Percentiles rank a stretch among this genome's conserved stretches.
phyloP scores from a whole-genome alignment of 805 yeast genomes.

The Yarrowia hollandica region DNA sequence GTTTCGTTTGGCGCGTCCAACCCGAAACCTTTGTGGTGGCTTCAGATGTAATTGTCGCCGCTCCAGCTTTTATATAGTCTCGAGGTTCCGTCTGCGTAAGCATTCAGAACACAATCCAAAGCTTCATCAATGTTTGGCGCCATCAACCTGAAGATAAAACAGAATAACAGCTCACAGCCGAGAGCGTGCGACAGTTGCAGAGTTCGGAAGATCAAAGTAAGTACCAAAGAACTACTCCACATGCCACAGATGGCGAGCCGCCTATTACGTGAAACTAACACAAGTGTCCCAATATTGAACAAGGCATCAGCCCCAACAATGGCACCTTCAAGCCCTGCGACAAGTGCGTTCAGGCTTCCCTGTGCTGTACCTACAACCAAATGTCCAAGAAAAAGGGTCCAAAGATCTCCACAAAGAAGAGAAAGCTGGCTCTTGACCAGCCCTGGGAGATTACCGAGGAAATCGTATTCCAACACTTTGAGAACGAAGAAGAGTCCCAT shows the following conservation, averaged over 20 bases:
- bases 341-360: conserved; percentile 16
- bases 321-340: conserved; percentile 25
- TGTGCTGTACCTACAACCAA: conserved; percentile 22
- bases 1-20: conserved; percentile 22
- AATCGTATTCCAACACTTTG: conserved; percentile 22
- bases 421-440: conserved; percentile 24
- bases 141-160: conserved; percentile 22
- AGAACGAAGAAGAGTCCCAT: conserved; percentile 23
- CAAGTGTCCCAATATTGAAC: conserved; percentile 24
- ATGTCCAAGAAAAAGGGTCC: conserved; percentile 25
- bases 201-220: conserved; percentile 26
- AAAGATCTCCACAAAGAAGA: conserved; percentile 16
- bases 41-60: conserved; percentile 20
- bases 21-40: conserved; percentile 25
- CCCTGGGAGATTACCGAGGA: conserved; percentile 23
- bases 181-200: conserved; percentile 21
- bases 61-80: conserved; percentile 23
- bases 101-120: background rate
- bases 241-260: no score
- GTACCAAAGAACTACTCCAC: no score
- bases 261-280: no score
- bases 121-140: conserved; percentile 24
- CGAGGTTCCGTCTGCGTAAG: background rate
- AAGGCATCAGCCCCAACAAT: background rate
- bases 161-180: conserved; percentile 9